Base-by-base conservation (phyloP, 768 basidiomycete species). In the Leccinum uliginosum region DNA sequence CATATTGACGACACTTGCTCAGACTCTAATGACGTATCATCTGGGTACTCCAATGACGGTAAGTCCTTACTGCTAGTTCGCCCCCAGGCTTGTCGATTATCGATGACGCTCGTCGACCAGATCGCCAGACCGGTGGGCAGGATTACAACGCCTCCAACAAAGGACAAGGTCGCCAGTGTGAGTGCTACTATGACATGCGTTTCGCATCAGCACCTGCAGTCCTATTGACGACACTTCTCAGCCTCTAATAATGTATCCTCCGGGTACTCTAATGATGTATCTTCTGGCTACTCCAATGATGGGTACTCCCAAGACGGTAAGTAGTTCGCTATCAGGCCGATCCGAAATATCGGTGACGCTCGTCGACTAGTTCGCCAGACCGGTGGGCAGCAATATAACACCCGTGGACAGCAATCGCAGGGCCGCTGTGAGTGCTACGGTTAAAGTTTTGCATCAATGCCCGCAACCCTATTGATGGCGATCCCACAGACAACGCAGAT, bases 111-210 rank as follows among this genome's bases (percentile, higher is more conserved):
- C 55, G 54, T 44, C 29, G 46, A 59, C 62, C 45, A 83, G 81
- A 74, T 50, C 71, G 61, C 48, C 82, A 77, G 77, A 84, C 86
- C 6, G 86, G 87, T 12, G 87, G 88, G 3, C 74, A 77, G 3
- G 82, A 87, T 64, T 83, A 78, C 65, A 88, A 86, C 62, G 67
- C 79, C 17, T 81, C 83, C 26, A 70, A 84, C 61, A 73, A 87
- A 55, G 57, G 66, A 5, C 68, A 55, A 30, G 67, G 65, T 26
- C 61, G 65, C 38, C n/a, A n/a, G 9, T 40, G 38, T 40, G 38
- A 40, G 38, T 40, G 10, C 17, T 40, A 4, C n/a, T 40, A n/a
- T n/a, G n/a, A n/a, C 9, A 35, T 35, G 9, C 10, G 9, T 40
- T 40, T 19, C 10, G n/a, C n/a, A 40, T 38, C 4, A 17, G 35